Conservation (phyloP, 2,329 filamentous ascomycete genomes). For the Mariannaea sp. region DNA sequence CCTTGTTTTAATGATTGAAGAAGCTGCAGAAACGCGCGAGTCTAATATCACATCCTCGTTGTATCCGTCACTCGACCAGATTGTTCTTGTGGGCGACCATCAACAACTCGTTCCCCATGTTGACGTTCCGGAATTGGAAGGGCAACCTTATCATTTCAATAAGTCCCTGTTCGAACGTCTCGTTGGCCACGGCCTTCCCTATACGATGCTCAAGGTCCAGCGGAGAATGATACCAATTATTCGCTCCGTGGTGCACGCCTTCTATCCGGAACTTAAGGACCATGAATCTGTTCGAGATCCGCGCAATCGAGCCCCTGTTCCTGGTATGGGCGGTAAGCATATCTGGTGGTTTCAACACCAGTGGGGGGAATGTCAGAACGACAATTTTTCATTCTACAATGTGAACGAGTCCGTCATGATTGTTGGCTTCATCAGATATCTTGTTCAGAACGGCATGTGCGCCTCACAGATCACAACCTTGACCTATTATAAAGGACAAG, state of each 20-base stretch:
- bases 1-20: constrained; percentile 73
- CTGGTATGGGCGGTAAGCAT: constrained; percentile 48
- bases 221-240: constrained; percentile 60
- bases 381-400: constrained; percentile 71
- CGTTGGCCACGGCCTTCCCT: constrained; percentile 67
- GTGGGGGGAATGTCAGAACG: constrained; percentile 68
- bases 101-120: constrained; percentile 76
- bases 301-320: constrained; percentile 45
- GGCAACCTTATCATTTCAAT: constrained; percentile 67
- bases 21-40: constrained; percentile 78
- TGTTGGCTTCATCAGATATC: constrained; percentile 71
- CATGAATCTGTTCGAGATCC: constrained; percentile 47
- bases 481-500: constrained; percentile 88
- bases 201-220: constrained; percentile 68
- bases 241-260: constrained; percentile 51
- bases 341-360: constrained; percentile 54
- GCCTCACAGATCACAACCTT: constrained; percentile 73
- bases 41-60: constrained; percentile 60
- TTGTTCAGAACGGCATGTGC: constrained; percentile 68
- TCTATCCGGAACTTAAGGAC: constrained; percentile 53
- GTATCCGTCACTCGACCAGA: constrained; percentile 56
- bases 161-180: constrained; percentile 82
- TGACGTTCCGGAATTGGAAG: constrained; percentile 62
- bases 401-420: constrained; percentile 76
- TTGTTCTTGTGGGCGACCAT: constrained; percentile 74